Conservation (phyloP, 2,329 filamentous ascomycete genomes). For the Beauveria caledonica region DNA sequence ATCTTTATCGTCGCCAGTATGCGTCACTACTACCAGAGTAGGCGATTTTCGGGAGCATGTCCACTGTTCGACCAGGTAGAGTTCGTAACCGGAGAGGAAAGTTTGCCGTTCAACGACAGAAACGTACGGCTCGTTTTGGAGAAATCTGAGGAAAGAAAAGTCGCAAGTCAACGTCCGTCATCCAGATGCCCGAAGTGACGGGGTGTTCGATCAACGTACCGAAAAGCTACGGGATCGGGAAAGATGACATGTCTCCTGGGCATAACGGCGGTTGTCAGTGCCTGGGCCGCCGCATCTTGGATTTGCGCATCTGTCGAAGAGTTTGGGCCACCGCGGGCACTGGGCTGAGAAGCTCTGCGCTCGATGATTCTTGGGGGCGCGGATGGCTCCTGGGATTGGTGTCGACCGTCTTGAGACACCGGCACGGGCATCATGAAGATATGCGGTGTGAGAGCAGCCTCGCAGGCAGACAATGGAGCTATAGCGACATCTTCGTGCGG, state of each 20-base stretch:
- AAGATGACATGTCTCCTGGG: constrained; percentile 43
- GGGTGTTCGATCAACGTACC: constrained; percentile 24
- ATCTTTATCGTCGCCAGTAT: constrained; percentile 78
- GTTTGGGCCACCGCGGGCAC: constrained; percentile 16
- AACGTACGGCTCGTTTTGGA: constrained; percentile 77
- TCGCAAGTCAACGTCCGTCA: background rate
- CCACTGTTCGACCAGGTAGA: constrained; percentile 97
- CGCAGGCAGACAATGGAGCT: constrained; percentile 13
- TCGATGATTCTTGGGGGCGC: constrained; percentile 15
- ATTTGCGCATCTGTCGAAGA: constrained; percentile 14
- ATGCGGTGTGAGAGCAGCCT: constrained; percentile 27
- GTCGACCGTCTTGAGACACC: constrained; percentile 18
- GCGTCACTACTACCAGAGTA: constrained; percentile 86
- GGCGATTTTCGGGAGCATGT: constrained; percentile 85
- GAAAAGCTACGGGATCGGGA: constrained; percentile 50
- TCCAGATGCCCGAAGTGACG: no score
- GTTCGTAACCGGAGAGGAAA: constrained; percentile 73
- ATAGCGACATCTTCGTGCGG: constrained; percentile 6
- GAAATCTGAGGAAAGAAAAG: constrained; percentile 43
- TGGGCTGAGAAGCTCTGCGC: constrained; percentile 18
- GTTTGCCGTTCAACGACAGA: constrained; percentile 64
- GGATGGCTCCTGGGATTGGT: constrained; percentile 21
- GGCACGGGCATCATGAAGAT: constrained; percentile 30
- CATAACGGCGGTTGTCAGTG: constrained; percentile 16
- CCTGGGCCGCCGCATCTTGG: constrained; percentile 17